phyloP scores from a whole-genome alignment of 331 rosid genomes.

The Rhamnella rubrinervis region DNA sequence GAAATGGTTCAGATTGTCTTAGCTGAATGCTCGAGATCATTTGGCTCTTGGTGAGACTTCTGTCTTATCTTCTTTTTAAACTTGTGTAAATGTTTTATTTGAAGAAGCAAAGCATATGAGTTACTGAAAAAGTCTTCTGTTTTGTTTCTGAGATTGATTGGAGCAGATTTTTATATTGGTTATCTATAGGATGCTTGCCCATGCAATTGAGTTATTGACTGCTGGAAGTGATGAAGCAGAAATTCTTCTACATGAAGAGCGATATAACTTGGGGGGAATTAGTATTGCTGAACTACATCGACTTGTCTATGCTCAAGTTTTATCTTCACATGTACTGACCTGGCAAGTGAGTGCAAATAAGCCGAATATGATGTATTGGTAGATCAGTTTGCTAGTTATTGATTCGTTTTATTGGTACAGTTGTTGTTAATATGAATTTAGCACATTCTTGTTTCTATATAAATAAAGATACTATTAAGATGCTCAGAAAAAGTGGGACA shows the following conservation, averaged over 20 bases:
- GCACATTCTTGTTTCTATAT: not conserved
- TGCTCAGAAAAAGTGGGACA: not conserved
- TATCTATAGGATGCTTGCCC: conserved; percentile 85
- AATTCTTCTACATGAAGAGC: conserved; percentile 72
- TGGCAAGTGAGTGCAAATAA: conserved; percentile 80
- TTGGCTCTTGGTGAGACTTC: conserved; percentile 93
- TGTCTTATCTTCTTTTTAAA: conserved; percentile 10
- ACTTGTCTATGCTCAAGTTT: conserved; percentile 89
- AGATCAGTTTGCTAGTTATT: conserved; percentile 20
- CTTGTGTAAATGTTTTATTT: not conserved
- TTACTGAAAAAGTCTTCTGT: not conserved
- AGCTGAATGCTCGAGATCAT: conserved; percentile 87
- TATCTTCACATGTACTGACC: conserved; percentile 81
- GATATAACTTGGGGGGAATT: conserved; percentile 75
- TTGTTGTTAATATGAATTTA: not conserved
- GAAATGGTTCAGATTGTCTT: conserved; percentile 76
- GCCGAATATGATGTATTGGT: conserved; percentile 12
- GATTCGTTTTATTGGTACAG: conserved; percentile 15
- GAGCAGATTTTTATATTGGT: conserved; percentile 20
- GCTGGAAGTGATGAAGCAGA: conserved; percentile 90
- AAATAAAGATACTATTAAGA: not conserved
- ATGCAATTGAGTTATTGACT: conserved; percentile 81
- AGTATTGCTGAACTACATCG: conserved; percentile 87
- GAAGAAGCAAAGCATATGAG: not conserved
- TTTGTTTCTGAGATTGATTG: conserved; percentile 6